These are phyloP conservation scores for Chrysopogon serrulatus DNA, from an alignment of 176 grass and related monocot species.

Conservation along the genomic window DNA sequence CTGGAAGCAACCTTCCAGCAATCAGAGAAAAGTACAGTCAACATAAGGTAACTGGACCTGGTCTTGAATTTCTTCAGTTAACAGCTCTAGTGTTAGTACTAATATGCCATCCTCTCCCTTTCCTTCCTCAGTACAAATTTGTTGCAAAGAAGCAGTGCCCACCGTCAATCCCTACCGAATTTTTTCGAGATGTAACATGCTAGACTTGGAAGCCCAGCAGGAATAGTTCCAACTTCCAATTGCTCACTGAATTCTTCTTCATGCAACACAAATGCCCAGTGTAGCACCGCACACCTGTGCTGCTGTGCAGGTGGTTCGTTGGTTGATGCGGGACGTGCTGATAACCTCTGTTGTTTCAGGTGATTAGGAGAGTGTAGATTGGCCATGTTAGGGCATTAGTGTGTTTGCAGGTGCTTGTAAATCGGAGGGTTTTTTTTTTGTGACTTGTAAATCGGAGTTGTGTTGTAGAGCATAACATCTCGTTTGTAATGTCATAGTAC, in stretches of 20 bases:
- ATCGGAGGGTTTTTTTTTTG: too few species aligned
- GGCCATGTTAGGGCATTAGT: neutral
- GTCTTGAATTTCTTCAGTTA: constrained; percentile 12
- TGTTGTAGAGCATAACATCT: constrained; percentile 27
- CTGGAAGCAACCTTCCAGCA: constrained; percentile 82
- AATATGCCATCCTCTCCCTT: neutral
- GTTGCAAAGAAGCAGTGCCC: constrained; percentile 82
- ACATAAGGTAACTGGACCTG: constrained; percentile 64
- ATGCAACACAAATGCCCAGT: neutral
- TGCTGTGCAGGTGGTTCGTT: neutral
- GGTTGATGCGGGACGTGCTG: neutral
- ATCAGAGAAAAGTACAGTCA: constrained; percentile 97
- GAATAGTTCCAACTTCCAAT: constrained; percentile 31
- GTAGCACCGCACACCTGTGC: neutral
- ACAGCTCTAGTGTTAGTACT: neutral
- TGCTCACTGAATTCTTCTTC: constrained; percentile 37
- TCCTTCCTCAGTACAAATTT: constrained; percentile 71
- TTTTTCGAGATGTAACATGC: constrained; percentile 44
- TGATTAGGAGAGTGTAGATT: neutral
- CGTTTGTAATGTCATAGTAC: constrained; percentile 26
- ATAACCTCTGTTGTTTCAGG: constrained; percentile 5
- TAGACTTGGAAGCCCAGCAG: constrained; percentile 13
- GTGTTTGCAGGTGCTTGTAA: constrained; percentile 33
- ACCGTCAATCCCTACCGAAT: constrained; percentile 46
- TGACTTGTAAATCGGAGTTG: too few species aligned